Conservation (phyloP, 176 grass and related monocot genomes). For the Rhipidocladum racemiflorum region DNA sequence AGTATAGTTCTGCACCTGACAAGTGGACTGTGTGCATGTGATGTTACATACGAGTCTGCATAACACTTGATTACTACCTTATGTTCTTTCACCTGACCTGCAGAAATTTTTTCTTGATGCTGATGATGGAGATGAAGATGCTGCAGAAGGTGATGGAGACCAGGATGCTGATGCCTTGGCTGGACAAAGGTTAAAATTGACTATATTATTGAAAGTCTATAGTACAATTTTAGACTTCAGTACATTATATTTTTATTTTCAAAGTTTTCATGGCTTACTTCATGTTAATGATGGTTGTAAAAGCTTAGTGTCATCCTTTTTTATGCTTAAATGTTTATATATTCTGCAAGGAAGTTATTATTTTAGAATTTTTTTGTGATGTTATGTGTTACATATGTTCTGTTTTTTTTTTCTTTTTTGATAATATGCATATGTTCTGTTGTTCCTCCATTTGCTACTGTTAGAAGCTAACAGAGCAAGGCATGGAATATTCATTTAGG, state of each 20-base stretch:
- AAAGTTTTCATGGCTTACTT: neutral
- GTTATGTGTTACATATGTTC: neutral
- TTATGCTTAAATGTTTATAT: neutral
- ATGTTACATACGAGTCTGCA: neutral
- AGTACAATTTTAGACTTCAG: neutral
- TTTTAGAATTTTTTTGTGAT: neutral
- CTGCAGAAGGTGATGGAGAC: constrained; percentile 34
- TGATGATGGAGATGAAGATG: constrained; percentile 66
- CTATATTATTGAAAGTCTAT: neutral
- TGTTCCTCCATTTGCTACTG: neutral
- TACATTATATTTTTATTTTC: neutral
- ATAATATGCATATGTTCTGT: neutral
- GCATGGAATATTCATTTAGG: neutral
- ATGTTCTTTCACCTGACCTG: constrained; percentile 20
- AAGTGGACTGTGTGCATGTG: neutral
- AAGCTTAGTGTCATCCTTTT: neutral
- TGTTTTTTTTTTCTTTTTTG: neutral
- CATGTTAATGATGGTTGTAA: constrained; percentile 4
- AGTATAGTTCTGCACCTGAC: neutral
- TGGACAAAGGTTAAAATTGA: constrained; percentile 40
- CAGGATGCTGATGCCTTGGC: constrained; percentile 37
- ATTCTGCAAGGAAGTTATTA: neutral
- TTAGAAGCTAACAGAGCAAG: neutral
- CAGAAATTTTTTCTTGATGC: constrained; percentile 96
- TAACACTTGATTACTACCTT: neutral